Evolutionary conservation across 169 alveolate genomes (phyloP).

Genomic region (Besnoitia besnoiti): DNA sequence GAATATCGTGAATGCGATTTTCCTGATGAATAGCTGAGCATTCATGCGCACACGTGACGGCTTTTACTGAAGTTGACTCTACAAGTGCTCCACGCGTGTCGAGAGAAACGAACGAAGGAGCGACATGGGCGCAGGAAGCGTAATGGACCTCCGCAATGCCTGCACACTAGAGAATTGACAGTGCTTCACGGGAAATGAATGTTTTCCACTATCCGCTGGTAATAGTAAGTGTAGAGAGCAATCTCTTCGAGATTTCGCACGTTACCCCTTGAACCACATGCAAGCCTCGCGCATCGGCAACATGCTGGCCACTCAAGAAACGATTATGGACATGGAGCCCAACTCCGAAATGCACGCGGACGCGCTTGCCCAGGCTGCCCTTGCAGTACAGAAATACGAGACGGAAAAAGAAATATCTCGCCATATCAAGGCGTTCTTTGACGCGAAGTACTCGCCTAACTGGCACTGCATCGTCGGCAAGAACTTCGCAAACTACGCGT

Average conservation of each 20-base stretch:
- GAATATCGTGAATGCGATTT: background rate
- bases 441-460: constrained; percentile 88
- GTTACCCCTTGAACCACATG: background rate
- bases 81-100: too few relatives aligned
- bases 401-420: constrained; percentile 87
- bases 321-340: constrained; percentile 65
- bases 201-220: too few relatives aligned
- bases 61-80: too few relatives aligned
- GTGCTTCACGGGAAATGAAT: too few relatives aligned
- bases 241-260: too few relatives aligned
- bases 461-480: constrained; percentile 96
- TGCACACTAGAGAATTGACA: too few relatives aligned
- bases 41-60: too few relatives aligned
- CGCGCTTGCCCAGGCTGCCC: constrained; percentile 69
- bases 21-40: too few relatives aligned
- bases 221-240: too few relatives aligned
- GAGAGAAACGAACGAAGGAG: too few relatives aligned
- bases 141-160: too few relatives aligned
- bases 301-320: constrained; percentile 52
- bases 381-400: constrained; percentile 66
- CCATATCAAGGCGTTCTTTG: constrained; percentile 86
- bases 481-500: constrained; percentile 87
- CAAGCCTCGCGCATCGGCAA: background rate
- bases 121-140: too few relatives aligned
- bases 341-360: constrained; percentile 70